Conservation (phyloP, 2,329 filamentous ascomycete genomes). For the Penicillium sp. region DNA sequence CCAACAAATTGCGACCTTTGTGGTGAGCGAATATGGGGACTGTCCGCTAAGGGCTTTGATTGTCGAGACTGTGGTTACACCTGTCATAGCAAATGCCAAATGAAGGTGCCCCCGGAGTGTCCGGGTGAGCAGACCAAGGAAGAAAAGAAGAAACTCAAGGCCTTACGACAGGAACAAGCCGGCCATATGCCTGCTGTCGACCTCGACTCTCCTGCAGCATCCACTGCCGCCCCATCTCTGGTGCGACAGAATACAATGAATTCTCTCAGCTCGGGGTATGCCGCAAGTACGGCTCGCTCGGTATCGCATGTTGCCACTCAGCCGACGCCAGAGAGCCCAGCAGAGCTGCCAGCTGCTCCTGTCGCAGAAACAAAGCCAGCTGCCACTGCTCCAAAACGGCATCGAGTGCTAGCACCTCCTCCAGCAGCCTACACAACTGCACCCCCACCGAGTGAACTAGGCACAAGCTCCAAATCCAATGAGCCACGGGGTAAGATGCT, state of each 20-base stretch:
- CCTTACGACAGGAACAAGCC: slow-evolving; percentile 76
- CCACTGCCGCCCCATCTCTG: slow-evolving; percentile 65
- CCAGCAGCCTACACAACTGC: slow-evolving; percentile 76
- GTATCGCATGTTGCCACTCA: slow-evolving; percentile 60
- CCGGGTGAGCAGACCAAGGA: slow-evolving; percentile 93
- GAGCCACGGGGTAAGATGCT: slow-evolving; percentile 82
- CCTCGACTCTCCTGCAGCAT: slow-evolving; percentile 33
- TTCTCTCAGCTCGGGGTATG: slow-evolving; percentile 84
- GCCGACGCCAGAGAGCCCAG: slow-evolving; percentile 52
- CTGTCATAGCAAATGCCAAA: slow-evolving; percentile 97
- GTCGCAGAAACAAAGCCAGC: slow-evolving; percentile 33
- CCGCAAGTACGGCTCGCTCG: slow-evolving; percentile 73
- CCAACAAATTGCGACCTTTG: slow-evolving; percentile 98
- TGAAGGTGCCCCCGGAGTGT: slow-evolving; percentile 96
- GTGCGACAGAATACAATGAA: slow-evolving; percentile 84
- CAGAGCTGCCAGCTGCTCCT: slow-evolving; percentile 42
- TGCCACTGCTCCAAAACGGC: slow-evolving; percentile 49
- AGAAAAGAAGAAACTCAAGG: slow-evolving; percentile 90
- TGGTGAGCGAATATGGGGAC: slow-evolving; percentile 92
- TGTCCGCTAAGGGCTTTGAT: slow-evolving; percentile 94
- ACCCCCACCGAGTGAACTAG: slow-evolving; percentile 51
- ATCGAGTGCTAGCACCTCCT: slow-evolving; percentile 82
- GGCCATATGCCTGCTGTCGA: slow-evolving; percentile 53
- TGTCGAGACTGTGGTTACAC: slow-evolving; percentile 97
- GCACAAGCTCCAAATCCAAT: slow-evolving; percentile 30